A percentile compares a stretch with the other conserved stretches of the same genome.
These are phyloP conservation scores for Astragalus glycyphyllos DNA, from an alignment of 306 rosid species.

Conservation along the genomic window DNA sequence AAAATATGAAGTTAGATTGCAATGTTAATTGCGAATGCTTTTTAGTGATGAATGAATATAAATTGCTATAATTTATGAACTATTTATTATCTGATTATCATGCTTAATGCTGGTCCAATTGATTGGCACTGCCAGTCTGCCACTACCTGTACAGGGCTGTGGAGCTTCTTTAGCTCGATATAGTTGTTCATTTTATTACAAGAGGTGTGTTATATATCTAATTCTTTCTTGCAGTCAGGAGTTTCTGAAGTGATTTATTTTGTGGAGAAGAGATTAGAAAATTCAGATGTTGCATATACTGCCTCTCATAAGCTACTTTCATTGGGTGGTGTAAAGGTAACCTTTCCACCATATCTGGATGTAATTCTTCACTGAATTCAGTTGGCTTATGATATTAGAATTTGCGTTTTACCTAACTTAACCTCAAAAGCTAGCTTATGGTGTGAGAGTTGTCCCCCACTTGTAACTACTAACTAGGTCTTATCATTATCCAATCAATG, in stretches of 20 bases:
- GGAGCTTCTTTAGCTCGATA: conserved; percentile 4
- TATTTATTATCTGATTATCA: conserved; percentile 4
- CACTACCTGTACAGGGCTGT: background rate
- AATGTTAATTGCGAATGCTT: background rate
- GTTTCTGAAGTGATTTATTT: conserved; percentile 84
- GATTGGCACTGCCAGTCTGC: background rate
- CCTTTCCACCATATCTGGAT: background rate
- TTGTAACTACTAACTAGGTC: too few relatives aligned
- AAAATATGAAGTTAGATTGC: background rate
- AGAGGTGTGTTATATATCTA: conserved; percentile 4
- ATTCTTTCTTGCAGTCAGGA: conserved; percentile 71
- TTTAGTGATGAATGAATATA: conserved; percentile 5
- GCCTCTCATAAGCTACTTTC: conserved; percentile 87
- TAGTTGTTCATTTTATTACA: conserved; percentile 5
- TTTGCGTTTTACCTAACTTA: too few relatives aligned
- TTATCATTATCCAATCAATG: too few relatives aligned
- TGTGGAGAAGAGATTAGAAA: conserved; percentile 75
- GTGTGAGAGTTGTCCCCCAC: too few relatives aligned
- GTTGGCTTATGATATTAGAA: background rate
- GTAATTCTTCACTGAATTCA: background rate
- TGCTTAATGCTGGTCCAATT: conserved; percentile 14
- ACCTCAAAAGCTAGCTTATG: too few relatives aligned
- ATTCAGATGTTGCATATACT: conserved; percentile 61
- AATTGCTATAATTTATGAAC: background rate
- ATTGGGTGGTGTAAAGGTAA: conserved; percentile 91